Evolutionary conservation across 441 rosid genomes (phyloP).

Genomic region (Erysimum cheiri): DNA sequence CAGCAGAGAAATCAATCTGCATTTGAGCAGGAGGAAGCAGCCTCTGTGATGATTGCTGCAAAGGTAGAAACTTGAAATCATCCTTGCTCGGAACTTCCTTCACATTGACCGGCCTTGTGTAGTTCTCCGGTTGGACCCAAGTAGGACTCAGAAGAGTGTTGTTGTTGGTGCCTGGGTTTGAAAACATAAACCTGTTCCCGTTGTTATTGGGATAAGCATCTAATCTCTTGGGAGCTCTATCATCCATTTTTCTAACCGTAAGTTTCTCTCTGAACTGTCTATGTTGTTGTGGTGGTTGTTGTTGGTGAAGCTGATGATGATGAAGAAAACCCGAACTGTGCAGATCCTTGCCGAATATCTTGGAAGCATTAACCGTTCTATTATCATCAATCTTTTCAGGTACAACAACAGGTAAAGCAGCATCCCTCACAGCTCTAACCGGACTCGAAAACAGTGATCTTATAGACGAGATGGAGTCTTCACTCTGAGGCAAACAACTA

Average conservation of each 20-base stretch:
- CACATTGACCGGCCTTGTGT: slow-evolving; percentile 51
- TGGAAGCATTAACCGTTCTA: slow-evolving; percentile 45
- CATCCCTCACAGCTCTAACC: slow-evolving; percentile 45
- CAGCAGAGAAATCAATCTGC: slow-evolving; percentile 91
- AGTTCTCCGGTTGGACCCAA: slow-evolving; percentile 64
- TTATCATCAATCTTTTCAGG: slow-evolving; percentile 63
- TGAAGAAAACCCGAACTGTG: slow-evolving; percentile 44
- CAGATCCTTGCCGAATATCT: slow-evolving; percentile 80
- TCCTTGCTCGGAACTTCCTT: slow-evolving; percentile 57
- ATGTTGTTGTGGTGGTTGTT: slow-evolving; percentile 52
- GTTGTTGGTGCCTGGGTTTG: slow-evolving; percentile 43
- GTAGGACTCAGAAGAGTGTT: slow-evolving; percentile 58
- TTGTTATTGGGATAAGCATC: slow-evolving; percentile 52
- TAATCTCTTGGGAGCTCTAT: slow-evolving; percentile 59
- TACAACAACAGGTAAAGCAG: slow-evolving; percentile 42
- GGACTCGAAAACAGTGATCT: slow-evolving; percentile 57
- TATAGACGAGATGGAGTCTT: slow-evolving; percentile 58
- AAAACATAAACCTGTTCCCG: slow-evolving; percentile 58
- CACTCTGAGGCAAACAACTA: slow-evolving; percentile 63
- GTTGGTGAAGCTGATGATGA: slow-evolving; percentile 25
- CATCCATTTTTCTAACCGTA: slow-evolving; percentile 82
- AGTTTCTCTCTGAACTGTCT: slow-evolving; percentile 85
- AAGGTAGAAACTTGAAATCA: slow-evolving; percentile 58
- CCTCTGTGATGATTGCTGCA: slow-evolving; percentile 55
- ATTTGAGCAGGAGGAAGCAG: slow-evolving; percentile 54